These are phyloP conservation scores for Lentinula raphanica DNA, from an alignment of 768 basidiomycete species.

Conservation along the genomic window DNA sequence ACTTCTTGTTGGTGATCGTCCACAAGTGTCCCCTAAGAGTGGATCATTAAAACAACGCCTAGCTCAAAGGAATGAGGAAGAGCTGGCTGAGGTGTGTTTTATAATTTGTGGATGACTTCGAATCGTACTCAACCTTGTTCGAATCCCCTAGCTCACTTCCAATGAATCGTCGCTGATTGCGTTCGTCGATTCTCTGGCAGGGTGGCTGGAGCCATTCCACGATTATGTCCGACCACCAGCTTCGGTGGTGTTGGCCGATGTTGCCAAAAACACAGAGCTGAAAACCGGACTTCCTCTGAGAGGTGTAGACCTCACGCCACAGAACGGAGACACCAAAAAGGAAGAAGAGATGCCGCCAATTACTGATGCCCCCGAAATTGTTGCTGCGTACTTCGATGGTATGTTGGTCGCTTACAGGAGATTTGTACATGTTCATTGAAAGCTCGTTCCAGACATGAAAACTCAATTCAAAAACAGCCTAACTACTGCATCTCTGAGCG, in stretches of 20 bases:
- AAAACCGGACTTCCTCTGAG: slow-evolving; percentile 67
- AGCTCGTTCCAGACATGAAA: slow-evolving; percentile 43
- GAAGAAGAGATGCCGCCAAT: slow-evolving; percentile 68
- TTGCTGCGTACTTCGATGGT: slow-evolving; percentile 63
- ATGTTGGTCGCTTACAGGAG: slow-evolving; percentile 10
- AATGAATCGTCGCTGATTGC: slow-evolving; percentile 57
- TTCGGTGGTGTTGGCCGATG: slow-evolving; percentile 66
- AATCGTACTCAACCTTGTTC: too few species aligned
- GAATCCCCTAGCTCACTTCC: slow-evolving; percentile 57
- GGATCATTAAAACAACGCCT: slow-evolving; percentile 58
- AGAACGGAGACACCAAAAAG: slow-evolving; percentile 50
- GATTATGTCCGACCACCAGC: slow-evolving; percentile 68
- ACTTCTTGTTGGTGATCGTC: slow-evolving; percentile 73
- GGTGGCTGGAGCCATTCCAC: slow-evolving; percentile 78
- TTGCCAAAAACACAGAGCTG: slow-evolving; percentile 63
- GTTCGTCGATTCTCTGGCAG: slow-evolving; percentile 56
- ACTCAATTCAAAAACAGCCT: slow-evolving; percentile 43
- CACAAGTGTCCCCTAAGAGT: slow-evolving; percentile 50
- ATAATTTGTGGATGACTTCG: too few species aligned
- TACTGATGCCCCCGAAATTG: slow-evolving; percentile 51
- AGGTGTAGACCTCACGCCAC: slow-evolving; percentile 48
- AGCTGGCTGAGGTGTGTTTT: slow-evolving; percentile 45
- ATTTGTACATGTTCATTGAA: background rate
- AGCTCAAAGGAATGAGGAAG: slow-evolving; percentile 40
- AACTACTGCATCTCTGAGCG: slow-evolving; percentile 38